Conservation (phyloP, 805 yeast species). For the Saturnispora bothae region DNA sequence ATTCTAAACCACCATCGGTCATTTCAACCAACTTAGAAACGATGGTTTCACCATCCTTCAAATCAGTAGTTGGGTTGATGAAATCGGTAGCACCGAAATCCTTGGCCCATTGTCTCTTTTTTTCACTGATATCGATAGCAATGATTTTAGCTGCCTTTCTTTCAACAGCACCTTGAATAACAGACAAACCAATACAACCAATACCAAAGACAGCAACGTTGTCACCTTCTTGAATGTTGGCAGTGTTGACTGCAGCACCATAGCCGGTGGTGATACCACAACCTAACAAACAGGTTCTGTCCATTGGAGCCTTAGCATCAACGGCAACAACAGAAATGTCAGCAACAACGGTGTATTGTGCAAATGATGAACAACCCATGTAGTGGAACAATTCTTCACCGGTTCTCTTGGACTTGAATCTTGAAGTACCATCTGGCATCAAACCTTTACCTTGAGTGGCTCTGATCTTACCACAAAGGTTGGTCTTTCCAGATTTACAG, state of each 20-base stretch:
- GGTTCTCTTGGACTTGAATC: conserved; percentile 58
- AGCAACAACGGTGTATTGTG: conserved; percentile 96
- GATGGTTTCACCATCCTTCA: conserved; percentile 63
- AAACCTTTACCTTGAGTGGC: conserved; percentile 98
- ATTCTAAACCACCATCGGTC: conserved; percentile 97
- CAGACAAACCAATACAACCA: conserved; percentile 95
- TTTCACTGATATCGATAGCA: conserved; percentile 78
- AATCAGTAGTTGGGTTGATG: conserved; percentile 62
- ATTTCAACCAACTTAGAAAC: conserved; percentile 75
- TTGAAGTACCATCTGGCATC: conserved; percentile 95
- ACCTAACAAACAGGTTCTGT: conserved; percentile 85
- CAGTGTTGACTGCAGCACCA: conserved; percentile 95
- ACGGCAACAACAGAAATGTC: conserved; percentile 95
- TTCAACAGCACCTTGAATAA: conserved; percentile 85
- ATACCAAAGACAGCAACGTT: conserved; percentile 96
- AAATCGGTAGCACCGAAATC: conserved; percentile 95
- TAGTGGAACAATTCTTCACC: conserved; percentile 83
- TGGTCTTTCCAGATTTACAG: conserved; percentile 92
- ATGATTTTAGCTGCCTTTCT: conserved; percentile 75
- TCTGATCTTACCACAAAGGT: conserved; percentile 90
- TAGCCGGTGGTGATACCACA: conserved; percentile 98
- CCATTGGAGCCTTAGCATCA: conserved; percentile 72
- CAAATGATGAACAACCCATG: conserved; percentile 97
- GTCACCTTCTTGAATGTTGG: conserved; percentile 83
- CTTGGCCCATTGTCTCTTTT: conserved; percentile 74